phyloP scores from a whole-genome alignment of 2,329 filamentous ascomycete genomes.

The Botrytis fabae region DNA sequence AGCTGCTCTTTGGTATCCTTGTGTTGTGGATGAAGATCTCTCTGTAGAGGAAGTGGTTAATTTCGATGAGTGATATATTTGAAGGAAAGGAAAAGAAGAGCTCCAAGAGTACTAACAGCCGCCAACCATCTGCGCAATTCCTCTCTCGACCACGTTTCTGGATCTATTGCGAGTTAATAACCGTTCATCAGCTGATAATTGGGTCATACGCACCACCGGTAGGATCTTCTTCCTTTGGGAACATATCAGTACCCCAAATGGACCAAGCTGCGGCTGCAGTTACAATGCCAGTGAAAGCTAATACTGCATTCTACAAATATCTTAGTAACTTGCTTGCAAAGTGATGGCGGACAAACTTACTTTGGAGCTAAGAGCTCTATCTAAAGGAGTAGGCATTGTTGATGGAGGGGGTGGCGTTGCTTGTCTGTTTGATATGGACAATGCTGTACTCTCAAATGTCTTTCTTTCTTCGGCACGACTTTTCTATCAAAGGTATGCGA shows the following conservation, averaged over 20 bases:
- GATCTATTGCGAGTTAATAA: conserved; percentile 48
- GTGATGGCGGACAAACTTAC: conserved; percentile 45
- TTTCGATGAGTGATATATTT: background rate
- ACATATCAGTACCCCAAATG: conserved; percentile 81
- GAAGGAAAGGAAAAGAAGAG: conserved; percentile 7
- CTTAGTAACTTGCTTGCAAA: background rate
- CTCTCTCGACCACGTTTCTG: conserved; percentile 72
- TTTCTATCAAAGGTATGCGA: background rate
- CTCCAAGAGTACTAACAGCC: conserved; percentile 59
- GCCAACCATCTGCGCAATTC: conserved; percentile 81
- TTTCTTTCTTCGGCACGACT: background rate
- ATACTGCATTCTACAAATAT: conserved; percentile 60
- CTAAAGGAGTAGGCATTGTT: conserved; percentile 68
- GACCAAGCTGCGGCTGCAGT: conserved; percentile 79
- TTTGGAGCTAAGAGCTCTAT: conserved; percentile 69
- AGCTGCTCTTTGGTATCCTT: conserved; percentile 63
- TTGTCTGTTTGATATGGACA: background rate
- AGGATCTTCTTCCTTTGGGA: conserved; percentile 74
- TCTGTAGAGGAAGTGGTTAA: conserved; percentile 46
- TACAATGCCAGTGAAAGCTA: conserved; percentile 79
- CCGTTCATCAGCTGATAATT: background rate
- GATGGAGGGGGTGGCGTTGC: conserved; percentile 20
- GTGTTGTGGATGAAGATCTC: conserved; percentile 60
- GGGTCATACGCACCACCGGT: conserved; percentile 59
- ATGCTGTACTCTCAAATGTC: background rate